Conservation (phyloP, 768 basidiomycete species). For the Nevesoporus exiguus region DNA sequence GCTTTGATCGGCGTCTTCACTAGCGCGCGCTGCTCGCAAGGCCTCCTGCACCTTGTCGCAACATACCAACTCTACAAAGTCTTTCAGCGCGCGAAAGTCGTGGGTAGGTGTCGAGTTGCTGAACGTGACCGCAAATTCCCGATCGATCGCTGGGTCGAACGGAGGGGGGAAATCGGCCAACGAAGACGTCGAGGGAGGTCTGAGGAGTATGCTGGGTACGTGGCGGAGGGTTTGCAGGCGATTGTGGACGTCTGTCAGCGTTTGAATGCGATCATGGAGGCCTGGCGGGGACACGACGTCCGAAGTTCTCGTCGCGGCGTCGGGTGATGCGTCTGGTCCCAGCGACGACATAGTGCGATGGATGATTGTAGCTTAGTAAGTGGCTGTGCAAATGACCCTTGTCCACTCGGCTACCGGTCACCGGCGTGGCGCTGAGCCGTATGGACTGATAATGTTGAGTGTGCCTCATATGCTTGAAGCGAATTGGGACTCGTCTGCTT, state of each 20-base stretch:
- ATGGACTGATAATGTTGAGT: not conserved
- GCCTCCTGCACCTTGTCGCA: conserved; percentile 58
- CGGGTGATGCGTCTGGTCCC: not conserved
- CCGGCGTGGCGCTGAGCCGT: conserved; percentile 11
- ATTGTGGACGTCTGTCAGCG: conserved; percentile 44
- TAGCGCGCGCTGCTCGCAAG: conserved; percentile 50
- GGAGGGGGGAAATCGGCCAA: conserved; percentile 25
- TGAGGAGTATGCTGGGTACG: conserved; percentile 44
- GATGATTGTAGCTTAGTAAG: not conserved
- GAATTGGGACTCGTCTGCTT: not conserved
- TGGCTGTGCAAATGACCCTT: conserved; percentile 20
- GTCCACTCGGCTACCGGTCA: not conserved
- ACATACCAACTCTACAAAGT: conserved; percentile 44
- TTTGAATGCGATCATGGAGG: conserved; percentile 44
- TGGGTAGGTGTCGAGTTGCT: conserved; percentile 26
- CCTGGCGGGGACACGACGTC: conserved; percentile 13
- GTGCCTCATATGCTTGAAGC: not conserved
- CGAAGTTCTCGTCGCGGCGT: not conserved
- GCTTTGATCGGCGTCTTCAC: conserved; percentile 49
- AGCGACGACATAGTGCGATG: not conserved
- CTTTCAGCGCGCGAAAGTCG: conserved; percentile 47
- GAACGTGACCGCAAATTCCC: conserved; percentile 29
- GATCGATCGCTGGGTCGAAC: conserved; percentile 26
- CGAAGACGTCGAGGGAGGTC: conserved; percentile 31
- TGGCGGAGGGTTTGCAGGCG: conserved; percentile 45